phyloP scores from a whole-genome alignment of 2,329 filamentous ascomycete species.

The Apiospora phragmitis region DNA sequence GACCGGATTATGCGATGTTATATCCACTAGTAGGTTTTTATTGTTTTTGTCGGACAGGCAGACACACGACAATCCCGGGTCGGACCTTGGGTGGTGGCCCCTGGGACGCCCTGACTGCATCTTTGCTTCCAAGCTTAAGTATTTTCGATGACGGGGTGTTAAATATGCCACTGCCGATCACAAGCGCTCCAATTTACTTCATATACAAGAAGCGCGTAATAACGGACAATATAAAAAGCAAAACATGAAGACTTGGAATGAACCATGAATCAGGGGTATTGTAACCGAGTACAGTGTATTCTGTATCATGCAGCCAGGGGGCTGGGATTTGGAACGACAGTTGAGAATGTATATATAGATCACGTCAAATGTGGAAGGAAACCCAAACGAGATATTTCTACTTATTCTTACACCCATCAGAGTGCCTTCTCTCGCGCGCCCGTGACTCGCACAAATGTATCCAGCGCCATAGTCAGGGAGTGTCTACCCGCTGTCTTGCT shows the following conservation, averaged over 20 bases:
- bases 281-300: background rate
- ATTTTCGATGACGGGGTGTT: background rate
- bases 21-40: background rate
- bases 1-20: too few species aligned
- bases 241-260: background rate
- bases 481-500: slow-evolving; percentile 84
- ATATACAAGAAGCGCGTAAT: background rate
- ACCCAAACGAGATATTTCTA: background rate
- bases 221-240: background rate
- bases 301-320: background rate
- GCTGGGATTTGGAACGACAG: background rate
- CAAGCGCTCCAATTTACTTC: too few species aligned
- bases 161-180: background rate
- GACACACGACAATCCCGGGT: background rate
- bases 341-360: background rate
- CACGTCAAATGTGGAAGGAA: background rate
- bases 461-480: slow-evolving; percentile 59
- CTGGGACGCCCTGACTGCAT: background rate
- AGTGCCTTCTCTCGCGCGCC: slow-evolving; percentile 54
- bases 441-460: slow-evolving; percentile 57
- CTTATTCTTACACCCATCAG: slow-evolving; percentile 22
- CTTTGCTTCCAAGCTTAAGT: background rate
- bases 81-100: too few species aligned
- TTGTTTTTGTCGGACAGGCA: too few species aligned
- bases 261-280: background rate